A percentile compares a stretch with the other conserved stretches of the same genome.
phyloP scores from a whole-genome alignment of 208 protist genomes.

The Phytomonas francai region DNA sequence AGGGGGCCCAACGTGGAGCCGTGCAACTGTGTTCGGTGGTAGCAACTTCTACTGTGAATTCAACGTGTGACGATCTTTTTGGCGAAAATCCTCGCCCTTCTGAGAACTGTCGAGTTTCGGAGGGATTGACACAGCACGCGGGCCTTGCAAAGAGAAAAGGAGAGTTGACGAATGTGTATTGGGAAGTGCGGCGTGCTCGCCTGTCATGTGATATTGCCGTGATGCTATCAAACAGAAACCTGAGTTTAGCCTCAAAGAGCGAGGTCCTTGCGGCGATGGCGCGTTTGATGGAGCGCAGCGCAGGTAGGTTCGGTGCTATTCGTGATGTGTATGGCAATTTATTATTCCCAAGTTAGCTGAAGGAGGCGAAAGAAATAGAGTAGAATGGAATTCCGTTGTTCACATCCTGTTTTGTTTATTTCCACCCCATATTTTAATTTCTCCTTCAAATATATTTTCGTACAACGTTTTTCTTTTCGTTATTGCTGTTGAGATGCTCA shows the following conservation, averaged over 20 bases:
- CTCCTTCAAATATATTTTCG: not conserved
- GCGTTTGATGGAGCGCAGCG: constrained; percentile 16
- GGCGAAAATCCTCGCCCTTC: too few species aligned
- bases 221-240: not conserved
- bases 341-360: constrained; percentile 16
- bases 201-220: too few species aligned
- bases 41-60: too few species aligned
- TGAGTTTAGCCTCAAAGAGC: constrained; percentile 14
- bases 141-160: too few species aligned
- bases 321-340: constrained; percentile 38
- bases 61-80: too few species aligned
- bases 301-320: constrained; percentile 23
- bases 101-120: too few species aligned
- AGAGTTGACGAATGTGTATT: too few species aligned
- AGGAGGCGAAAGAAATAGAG: not conserved
- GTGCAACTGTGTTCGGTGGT: too few species aligned
- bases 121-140: too few species aligned
- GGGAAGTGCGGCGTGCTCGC: too few species aligned
- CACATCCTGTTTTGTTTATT: constrained; percentile 7
- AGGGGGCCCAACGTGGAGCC: constrained; percentile 9
- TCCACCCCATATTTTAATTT: not conserved
- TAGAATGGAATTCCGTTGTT: not conserved
- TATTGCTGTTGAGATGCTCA: constrained; percentile 7
- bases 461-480: constrained; percentile 12
- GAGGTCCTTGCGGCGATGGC: constrained; percentile 30